A percentile compares a stretch with the other conserved stretches of the same genome.
These are phyloP conservation scores for Pythium phragmitis DNA, from an alignment of 352 stramenopile species.

Conservation along the genomic window DNA sequence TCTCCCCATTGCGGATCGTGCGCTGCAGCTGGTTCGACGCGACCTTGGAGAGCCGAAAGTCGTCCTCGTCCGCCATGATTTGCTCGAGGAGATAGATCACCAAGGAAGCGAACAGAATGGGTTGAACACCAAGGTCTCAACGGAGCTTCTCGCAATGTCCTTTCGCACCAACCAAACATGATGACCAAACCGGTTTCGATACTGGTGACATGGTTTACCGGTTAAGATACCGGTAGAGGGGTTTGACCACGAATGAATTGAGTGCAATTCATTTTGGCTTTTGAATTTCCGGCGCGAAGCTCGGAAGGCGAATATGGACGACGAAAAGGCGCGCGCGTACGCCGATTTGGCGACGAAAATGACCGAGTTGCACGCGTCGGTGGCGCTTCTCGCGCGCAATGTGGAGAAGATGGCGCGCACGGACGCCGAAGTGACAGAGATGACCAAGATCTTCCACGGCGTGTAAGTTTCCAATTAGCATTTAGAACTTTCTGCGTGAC, in stretches of 20 bases:
- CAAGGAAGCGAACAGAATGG: slow-evolving; percentile 5
- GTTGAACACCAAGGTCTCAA: slow-evolving; percentile 8
- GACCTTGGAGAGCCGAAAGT: slow-evolving; percentile 74
- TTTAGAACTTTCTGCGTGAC: neutral
- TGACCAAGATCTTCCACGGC: slow-evolving; percentile 76
- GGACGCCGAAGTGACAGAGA: slow-evolving; percentile 61
- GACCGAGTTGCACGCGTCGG: slow-evolving; percentile 72
- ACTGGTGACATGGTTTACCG: slow-evolving; percentile 2
- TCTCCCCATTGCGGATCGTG: slow-evolving; percentile 76
- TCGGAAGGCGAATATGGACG: slow-evolving; percentile 37
- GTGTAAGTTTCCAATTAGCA: slow-evolving; percentile 38
- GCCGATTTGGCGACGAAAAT: slow-evolving; percentile 64
- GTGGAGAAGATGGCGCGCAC: slow-evolving; percentile 76
- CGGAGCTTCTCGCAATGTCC: slow-evolving; percentile 1
- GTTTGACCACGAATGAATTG: slow-evolving; percentile 11
- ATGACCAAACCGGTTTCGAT: neutral
- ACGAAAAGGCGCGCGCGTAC: slow-evolving; percentile 70
- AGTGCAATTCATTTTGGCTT: slow-evolving; percentile 19
- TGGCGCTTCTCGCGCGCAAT: slow-evolving; percentile 68
- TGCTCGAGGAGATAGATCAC: neutral
- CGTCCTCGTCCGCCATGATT: slow-evolving; percentile 52
- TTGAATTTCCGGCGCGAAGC: slow-evolving; percentile 6
- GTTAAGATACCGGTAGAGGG: neutral
- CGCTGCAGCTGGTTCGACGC: slow-evolving; percentile 78
- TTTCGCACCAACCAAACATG: slow-evolving; percentile 26